Conservation (phyloP, 1,284 basidiomycete genomes). For the Naganishia liquefaciens region DNA sequence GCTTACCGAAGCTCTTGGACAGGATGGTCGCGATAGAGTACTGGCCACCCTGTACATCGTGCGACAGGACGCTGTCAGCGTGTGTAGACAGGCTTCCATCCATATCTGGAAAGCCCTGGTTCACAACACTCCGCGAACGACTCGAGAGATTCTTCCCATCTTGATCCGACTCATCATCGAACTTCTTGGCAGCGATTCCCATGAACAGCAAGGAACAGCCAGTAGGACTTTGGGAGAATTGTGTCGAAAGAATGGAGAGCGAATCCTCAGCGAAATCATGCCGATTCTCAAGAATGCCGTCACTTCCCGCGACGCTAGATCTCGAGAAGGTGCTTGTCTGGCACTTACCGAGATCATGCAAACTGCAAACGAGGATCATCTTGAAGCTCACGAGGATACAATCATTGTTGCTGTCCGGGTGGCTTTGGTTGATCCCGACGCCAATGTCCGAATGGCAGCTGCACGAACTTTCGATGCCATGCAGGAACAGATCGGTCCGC, state of each 20-base stretch:
- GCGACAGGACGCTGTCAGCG: constrained; percentile 87
- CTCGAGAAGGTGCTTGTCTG: constrained; percentile 84
- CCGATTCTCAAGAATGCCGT: constrained; percentile 72
- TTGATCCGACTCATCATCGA: constrained; percentile 74
- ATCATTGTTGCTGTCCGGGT: constrained; percentile 83
- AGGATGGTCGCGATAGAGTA: constrained; percentile 85
- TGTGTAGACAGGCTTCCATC: constrained; percentile 86
- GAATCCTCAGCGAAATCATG: constrained; percentile 81
- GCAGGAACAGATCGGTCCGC: constrained; percentile 80
- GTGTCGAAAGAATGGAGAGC: constrained; percentile 94
- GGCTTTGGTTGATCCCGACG: constrained; percentile 84
- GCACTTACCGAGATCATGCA: constrained; percentile 87
- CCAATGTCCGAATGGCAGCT: constrained; percentile 84
- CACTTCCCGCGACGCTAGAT: constrained; percentile 69
- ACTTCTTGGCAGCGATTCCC: constrained; percentile 74
- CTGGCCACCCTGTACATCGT: constrained; percentile 89
- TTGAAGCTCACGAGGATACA: constrained; percentile 86
- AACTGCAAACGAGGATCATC: constrained; percentile 78
- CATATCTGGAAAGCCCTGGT: constrained; percentile 99
- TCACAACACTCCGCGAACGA: constrained; percentile 64
- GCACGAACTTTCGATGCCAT: constrained; percentile 91
- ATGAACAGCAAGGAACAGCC: constrained; percentile 91
- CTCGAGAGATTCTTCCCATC: constrained; percentile 90
- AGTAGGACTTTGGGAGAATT: constrained; percentile 83
- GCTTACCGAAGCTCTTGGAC: constrained; percentile 82